Conservation (phyloP, 805 yeast species). For the Jamesozyma rosinii region DNA sequence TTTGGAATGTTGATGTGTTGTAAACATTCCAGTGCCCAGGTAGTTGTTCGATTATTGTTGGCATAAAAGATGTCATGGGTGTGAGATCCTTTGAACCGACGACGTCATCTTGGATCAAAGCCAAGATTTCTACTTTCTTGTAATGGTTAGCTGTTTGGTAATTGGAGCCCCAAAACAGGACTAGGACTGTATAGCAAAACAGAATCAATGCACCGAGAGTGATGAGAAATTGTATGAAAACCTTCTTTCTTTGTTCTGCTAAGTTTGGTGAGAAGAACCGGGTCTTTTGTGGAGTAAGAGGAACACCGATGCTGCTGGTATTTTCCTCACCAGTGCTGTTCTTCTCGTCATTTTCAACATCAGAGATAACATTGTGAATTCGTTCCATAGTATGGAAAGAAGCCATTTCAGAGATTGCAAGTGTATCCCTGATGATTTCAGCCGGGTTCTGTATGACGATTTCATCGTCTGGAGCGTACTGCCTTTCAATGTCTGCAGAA, state of each 20-base stretch:
- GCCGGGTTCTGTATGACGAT: constrained; percentile 31
- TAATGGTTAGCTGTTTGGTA: constrained; percentile 9
- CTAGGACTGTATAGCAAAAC: constrained; percentile 18
- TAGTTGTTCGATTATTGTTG: constrained; percentile 1
- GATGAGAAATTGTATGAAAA: not conserved
- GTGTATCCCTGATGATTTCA: constrained; percentile 35
- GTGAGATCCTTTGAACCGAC: not conserved
- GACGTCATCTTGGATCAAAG: constrained; percentile 3
- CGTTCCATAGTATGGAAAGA: constrained; percentile 71
- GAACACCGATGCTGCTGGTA: constrained; percentile 43
- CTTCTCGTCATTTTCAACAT: constrained; percentile 59
- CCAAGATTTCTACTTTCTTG: constrained; percentile 1
- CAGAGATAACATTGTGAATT: constrained; percentile 45
- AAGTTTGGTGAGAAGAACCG: not conserved
- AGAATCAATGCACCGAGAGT: constrained; percentile 11
- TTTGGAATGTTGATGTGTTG: constrained; percentile 19
- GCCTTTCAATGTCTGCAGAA: constrained; percentile 5
- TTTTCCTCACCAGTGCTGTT: constrained; percentile 53
- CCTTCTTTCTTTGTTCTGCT: not conserved
- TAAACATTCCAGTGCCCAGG: constrained; percentile 29
- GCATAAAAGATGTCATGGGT: constrained; percentile 1
- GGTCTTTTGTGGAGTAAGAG: not conserved
- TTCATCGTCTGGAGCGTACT: constrained; percentile 33
- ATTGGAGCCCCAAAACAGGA: constrained; percentile 32
- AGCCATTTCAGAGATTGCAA: constrained; percentile 43